phyloP scores from a whole-genome alignment of 1,284 basidiomycete species.

The Ceratobasidium sp. region DNA sequence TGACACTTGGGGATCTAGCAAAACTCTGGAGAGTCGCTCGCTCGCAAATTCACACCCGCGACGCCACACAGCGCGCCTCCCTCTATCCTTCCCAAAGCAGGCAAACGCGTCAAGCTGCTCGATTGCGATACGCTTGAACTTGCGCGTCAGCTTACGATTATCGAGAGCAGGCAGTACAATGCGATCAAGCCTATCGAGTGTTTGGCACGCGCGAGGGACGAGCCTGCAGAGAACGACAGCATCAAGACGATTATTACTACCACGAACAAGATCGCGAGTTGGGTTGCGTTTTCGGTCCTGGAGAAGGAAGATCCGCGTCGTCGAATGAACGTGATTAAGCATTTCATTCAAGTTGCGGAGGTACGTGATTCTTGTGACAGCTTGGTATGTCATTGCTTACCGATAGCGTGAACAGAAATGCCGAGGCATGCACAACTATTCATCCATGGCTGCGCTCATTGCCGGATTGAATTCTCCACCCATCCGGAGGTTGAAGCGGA shows the following conservation, averaged over 20 bases:
- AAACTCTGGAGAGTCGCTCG: conserved; percentile 65
- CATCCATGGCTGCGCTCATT: conserved; percentile 94
- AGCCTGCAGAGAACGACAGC: conserved; percentile 73
- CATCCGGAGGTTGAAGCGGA: conserved; percentile 90
- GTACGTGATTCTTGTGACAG: conserved; percentile 62
- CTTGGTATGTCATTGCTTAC: conserved; percentile 2
- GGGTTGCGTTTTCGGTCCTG: conserved; percentile 95
- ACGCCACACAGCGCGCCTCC: conserved; percentile 63
- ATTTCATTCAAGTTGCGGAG: conserved; percentile 93
- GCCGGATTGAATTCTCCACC: conserved; percentile 95
- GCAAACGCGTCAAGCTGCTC: conserved; percentile 70
- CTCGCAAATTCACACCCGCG: conserved; percentile 60
- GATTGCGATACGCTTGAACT: conserved; percentile 92
- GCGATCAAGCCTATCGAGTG: conserved; percentile 93
- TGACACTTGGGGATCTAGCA: conserved; percentile 56
- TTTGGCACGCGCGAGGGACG: conserved; percentile 81
- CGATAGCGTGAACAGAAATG: conserved; percentile 75
- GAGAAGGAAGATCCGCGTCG: conserved; percentile 84
- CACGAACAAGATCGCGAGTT: conserved; percentile 93
- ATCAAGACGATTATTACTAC: conserved; percentile 92
- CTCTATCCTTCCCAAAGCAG: conserved; percentile 78
- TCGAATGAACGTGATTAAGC: conserved; percentile 84
- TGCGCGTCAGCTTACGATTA: conserved; percentile 92
- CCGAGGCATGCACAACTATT: conserved; percentile 91
- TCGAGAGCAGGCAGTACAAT: conserved; percentile 90